Evolutionary conservation across 2,329 filamentous ascomycete species (phyloP).

Genomic region (Botrytis paeoniae): DNA sequence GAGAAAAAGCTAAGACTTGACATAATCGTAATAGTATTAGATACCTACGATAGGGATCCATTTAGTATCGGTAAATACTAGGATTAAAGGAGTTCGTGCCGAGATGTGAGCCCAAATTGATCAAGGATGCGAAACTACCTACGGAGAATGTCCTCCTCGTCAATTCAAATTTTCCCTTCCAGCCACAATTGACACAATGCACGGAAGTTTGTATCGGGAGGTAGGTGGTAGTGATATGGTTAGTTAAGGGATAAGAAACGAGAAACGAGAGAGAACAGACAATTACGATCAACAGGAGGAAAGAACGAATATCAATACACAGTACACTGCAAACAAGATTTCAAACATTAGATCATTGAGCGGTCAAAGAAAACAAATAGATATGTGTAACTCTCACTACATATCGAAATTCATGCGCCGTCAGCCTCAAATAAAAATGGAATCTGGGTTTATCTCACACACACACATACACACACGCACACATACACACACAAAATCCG

Average conservation of each 20-base stretch:
- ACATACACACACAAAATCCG: not conserved
- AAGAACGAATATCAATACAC: not conserved
- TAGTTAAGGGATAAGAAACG: not conserved
- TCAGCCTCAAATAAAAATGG: constrained; percentile 1
- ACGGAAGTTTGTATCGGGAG: constrained; percentile 7
- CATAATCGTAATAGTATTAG: not conserved
- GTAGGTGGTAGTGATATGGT: not conserved
- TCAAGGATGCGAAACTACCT: constrained; percentile 2
- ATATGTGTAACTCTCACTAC: constrained; percentile 1
- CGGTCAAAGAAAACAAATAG: constrained; percentile 5
- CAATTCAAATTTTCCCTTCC: not conserved
- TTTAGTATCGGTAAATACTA: not conserved
- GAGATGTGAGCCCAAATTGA: constrained; percentile 16
- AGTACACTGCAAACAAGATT: not conserved
- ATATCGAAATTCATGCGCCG: constrained; percentile 4
- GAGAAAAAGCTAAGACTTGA: not conserved
- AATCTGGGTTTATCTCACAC: not conserved
- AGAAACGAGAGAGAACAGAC: not conserved
- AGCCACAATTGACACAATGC: constrained; percentile 9
- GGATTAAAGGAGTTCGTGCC: constrained; percentile 17
- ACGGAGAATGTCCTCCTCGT: not conserved
- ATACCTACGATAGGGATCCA: not conserved
- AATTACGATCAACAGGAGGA: not conserved
- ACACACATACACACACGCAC: not conserved
- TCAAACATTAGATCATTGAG: constrained; percentile 3